A percentile compares a stretch with the other conserved stretches of the same genome.
phyloP scores from a whole-genome alignment of 208 protist species.

The Herpetomonas samuelpessoai region DNA sequence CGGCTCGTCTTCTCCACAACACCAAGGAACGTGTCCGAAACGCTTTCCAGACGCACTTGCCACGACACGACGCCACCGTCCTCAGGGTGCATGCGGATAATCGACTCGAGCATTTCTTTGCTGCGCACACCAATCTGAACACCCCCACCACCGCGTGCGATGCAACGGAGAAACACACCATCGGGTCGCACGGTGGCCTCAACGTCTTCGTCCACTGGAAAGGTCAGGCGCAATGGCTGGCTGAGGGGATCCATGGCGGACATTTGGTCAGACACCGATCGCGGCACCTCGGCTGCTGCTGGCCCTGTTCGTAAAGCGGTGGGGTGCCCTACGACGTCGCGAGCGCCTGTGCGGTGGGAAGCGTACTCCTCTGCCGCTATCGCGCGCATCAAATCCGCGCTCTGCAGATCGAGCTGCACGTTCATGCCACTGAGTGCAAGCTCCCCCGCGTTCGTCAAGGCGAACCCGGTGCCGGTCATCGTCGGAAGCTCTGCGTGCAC shows the following conservation, averaged over 20 bases:
- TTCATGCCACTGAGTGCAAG: constrained; percentile 42
- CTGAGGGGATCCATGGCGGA: not conserved
- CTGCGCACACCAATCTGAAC: constrained; percentile 80
- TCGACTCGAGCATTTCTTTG: constrained; percentile 53
- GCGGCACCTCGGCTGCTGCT: not conserved
- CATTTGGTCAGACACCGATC: not conserved
- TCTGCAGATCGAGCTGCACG: constrained; percentile 52
- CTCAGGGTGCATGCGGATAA: constrained; percentile 38
- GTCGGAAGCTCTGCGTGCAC: constrained; percentile 33
- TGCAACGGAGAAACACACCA: constrained; percentile 57
- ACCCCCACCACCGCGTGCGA: constrained; percentile 25
- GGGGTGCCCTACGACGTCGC: not conserved
- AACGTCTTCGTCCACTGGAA: constrained; percentile 67
- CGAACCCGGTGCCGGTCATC: constrained; percentile 61
- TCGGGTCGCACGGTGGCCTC: constrained; percentile 49
- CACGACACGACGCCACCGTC: constrained; percentile 59
- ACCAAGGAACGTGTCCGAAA: constrained; percentile 73
- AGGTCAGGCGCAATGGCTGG: constrained; percentile 31
- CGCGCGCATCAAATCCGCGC: constrained; percentile 5
- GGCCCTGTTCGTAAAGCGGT: not conserved
- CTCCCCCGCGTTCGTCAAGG: constrained; percentile 44
- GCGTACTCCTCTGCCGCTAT: not conserved
- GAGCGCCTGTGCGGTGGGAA: not conserved
- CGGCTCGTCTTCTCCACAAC: constrained; percentile 58
- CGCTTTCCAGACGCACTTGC: constrained; percentile 64